These are phyloP conservation scores for Nemania abortiva DNA, from an alignment of 2,329 filamentous ascomycete species.

Conservation along the genomic window DNA sequence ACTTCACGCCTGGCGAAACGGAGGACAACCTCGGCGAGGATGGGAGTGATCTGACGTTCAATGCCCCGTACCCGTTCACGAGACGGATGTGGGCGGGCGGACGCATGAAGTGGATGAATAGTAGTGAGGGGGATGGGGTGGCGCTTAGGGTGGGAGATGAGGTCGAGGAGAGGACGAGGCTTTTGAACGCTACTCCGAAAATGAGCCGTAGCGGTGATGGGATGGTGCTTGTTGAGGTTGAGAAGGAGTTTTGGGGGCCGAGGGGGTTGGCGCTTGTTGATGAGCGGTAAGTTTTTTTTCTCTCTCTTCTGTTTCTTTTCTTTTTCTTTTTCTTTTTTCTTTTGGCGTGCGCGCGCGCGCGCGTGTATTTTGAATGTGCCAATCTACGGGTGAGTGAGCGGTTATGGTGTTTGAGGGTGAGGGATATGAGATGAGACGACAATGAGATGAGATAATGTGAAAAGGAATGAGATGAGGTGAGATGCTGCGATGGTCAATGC, in stretches of 20 bases:
- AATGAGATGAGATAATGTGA: neutral
- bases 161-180: conserved; percentile 64
- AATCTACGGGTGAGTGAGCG: neutral
- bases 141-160: conserved; percentile 41
- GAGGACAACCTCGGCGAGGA: conserved; percentile 68
- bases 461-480: conserved; percentile 3
- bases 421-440: neutral
- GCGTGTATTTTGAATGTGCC: conserved; percentile 21
- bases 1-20: conserved; percentile 69
- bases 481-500: neutral
- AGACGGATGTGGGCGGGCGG: conserved; percentile 77
- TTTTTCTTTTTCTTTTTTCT: no score
- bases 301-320: no score
- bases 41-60: conserved; percentile 71
- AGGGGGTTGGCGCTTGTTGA: conserved; percentile 66
- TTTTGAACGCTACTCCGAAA: conserved; percentile 67
- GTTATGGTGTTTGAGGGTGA: neutral
- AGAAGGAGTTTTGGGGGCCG: conserved; percentile 68
- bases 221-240: conserved; percentile 74
- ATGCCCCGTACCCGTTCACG: conserved; percentile 69
- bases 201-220: conserved; percentile 65
- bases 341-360: no score
- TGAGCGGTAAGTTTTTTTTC: conserved; percentile 60
- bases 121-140: conserved; percentile 54
- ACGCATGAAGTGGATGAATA: conserved; percentile 56